Percentiles rank a stretch among this genome's conserved stretches.
Conservation (phyloP, 1,284 basidiomycete genomes). For the Afroboletus lepidellus region DNA sequence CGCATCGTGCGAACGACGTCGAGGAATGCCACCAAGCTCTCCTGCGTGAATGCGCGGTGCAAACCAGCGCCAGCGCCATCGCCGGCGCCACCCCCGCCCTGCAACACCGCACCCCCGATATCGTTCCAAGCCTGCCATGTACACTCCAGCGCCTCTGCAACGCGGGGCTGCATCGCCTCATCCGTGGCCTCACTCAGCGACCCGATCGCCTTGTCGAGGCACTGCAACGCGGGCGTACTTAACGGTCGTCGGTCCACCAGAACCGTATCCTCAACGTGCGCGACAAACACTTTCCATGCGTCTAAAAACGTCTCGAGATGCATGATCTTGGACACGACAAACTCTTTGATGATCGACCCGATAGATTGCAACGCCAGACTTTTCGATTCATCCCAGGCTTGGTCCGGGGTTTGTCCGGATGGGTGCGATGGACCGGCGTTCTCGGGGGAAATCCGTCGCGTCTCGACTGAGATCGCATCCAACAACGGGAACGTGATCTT, state of each 20-base stretch:
- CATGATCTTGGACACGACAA: slow-evolving; percentile 73
- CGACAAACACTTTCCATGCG: slow-evolving; percentile 74
- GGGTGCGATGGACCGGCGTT: slow-evolving; percentile 21
- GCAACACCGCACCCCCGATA: slow-evolving; percentile 59
- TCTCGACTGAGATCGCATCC: slow-evolving; percentile 64
- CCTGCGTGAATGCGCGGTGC: slow-evolving; percentile 73
- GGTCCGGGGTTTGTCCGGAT: slow-evolving; percentile 29
- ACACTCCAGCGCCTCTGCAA: slow-evolving; percentile 53
- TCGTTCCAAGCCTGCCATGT: slow-evolving; percentile 72
- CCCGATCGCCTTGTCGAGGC: slow-evolving; percentile 75
- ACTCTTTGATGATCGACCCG: slow-evolving; percentile 81
- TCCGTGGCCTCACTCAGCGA: slow-evolving; percentile 45
- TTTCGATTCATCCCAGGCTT: slow-evolving; percentile 85
- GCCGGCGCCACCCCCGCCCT: slow-evolving; percentile 17
- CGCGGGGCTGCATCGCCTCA: slow-evolving; percentile 42
- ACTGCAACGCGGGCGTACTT: slow-evolving; percentile 77
- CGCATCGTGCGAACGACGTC: slow-evolving; percentile 68
- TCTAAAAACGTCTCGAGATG: slow-evolving; percentile 65
- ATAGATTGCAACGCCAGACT: slow-evolving; percentile 83
- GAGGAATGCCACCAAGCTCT: slow-evolving; percentile 79
- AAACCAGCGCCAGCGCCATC: slow-evolving; percentile 28
- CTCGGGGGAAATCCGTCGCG: slow-evolving; percentile 38
- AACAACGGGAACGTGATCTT: slow-evolving; percentile 88
- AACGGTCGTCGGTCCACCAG: slow-evolving; percentile 66
- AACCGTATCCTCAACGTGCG: slow-evolving; percentile 67